Base-by-base conservation (phyloP, 2,329 filamentous ascomycete species). In the Colletotrichum gigasporum region DNA sequence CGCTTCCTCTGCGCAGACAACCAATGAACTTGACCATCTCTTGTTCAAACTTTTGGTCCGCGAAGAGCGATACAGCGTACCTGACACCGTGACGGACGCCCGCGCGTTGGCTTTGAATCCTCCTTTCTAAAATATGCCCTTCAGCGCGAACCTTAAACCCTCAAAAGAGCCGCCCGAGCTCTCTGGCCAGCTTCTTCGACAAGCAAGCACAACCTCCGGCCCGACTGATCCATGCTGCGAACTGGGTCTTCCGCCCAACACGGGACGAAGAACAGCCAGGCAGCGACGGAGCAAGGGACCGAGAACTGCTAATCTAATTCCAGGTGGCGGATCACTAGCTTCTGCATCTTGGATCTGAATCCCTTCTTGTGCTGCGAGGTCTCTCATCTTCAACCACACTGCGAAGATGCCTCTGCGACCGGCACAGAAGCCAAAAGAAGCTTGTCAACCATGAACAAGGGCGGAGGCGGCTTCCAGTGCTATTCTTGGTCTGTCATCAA, bases 401-500 rank as follows among this genome's bases (percentile, higher is more conserved):
- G 39, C 41, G 14, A 24, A 37, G 32, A 62, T n/a, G 18, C 28
- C 34, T 32, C 11, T 12, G 24, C n/a, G 41, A n/a, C n/a, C n/a
- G 26, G 32, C 20, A 11, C 20, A 28, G 12, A 18, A n/a, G 14
- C 8, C 20, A 34, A 14, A 51, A 58, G 44, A 51, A 58, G 28
- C 53, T 35, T 53, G 57, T 58, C 59, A 28, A 50, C 39, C 42
- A 35, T 45, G 45, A 52, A 48, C 54, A 60, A n/a, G 14, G 45
- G 45, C 44, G 34, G 41, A 37, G 22, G 47, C 39, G 54, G 45
- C 34, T 39, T 50, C 54, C 37, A 30, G 41, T 64, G 47, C 26
- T 54, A 41, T 54, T 61, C 54, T 61, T 61, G 61, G 48, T 42
- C 28, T 53, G 34, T 48, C 48, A 32, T 63, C 39, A 64, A 61